A percentile compares a stretch with the other conserved stretches of the same genome.
phyloP scores from a whole-genome alignment of 2,329 filamentous ascomycete genomes.

The Incumbomyces delicatus region DNA sequence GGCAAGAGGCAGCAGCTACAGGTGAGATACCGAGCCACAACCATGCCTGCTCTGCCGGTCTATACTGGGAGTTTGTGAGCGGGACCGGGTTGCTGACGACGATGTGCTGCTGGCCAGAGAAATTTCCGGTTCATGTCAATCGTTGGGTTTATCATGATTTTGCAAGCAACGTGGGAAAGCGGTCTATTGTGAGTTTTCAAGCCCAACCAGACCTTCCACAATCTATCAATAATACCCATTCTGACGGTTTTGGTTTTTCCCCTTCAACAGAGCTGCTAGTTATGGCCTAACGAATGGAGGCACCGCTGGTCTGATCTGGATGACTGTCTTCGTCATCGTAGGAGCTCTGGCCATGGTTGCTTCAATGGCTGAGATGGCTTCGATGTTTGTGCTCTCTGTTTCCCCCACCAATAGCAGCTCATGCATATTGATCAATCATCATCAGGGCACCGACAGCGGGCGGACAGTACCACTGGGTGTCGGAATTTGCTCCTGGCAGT shows the following conservation, averaged over 20 bases:
- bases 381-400: conserved; percentile 19
- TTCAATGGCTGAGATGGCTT: conserved; percentile 26
- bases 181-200: too few species aligned
- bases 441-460: conserved; percentile 22
- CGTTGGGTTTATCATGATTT: too few species aligned
- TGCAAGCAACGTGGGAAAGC: too few species aligned
- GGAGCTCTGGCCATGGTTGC: conserved; percentile 19
- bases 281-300: conserved; percentile 9
- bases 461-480: conserved; percentile 31
- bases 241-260: too few species aligned
- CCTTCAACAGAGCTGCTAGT: neutral
- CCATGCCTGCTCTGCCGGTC: too few species aligned
- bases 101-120: too few species aligned
- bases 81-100: too few species aligned
- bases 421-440: conserved; percentile 21
- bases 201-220: too few species aligned
- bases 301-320: conserved; percentile 22
- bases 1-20: neutral
- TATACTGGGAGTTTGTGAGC: too few species aligned
- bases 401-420: neutral
- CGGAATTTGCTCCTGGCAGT: conserved; percentile 17
- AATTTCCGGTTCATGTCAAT: too few species aligned
- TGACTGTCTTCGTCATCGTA: conserved; percentile 35
- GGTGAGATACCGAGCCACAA: neutral
- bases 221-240: too few species aligned